Evolutionary conservation across 805 yeast species (phyloP), one percentile per base, ranked within the genome.

Genomic region (Ogataea polymorpha): DNA sequence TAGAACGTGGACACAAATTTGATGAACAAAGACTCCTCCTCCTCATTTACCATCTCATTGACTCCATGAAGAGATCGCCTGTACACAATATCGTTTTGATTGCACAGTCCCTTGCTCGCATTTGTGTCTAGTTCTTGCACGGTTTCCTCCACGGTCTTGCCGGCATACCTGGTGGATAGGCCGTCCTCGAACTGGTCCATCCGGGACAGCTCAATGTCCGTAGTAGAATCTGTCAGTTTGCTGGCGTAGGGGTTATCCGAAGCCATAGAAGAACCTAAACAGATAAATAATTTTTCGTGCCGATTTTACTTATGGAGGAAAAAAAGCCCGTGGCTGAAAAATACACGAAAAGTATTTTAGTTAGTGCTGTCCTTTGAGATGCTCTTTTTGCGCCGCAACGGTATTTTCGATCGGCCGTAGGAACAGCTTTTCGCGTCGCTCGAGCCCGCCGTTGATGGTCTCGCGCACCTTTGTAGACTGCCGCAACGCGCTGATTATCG

Each of bases 1-100:
- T 86, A 81, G 57, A 93, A 93, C 41, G 82, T 87, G 45, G 82
- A 71, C 8, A 88, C 37, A 54, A 93, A 93, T 61, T 86, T 85
- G 66, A 74, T 62, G n/a, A 77, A 44, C 32, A 91, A 56, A 48
- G 72, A 77, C 51, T 90, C 96, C 16, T 82, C 86, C 39, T 87
- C 96, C 14, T 87, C 95, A 3, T 70, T 68, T 6, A 69, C 67
- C 35, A 95, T 72, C 54, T 87, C 97, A 62, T 93, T 93, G 27
- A 74, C 50, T 2, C 99, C 99, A 58, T 87, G 83, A 13, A 80
- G 67, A 16, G 79, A 70, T 52, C 91, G 75, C 52, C 98, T 73
- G 54, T 77, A 75, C 13, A 76, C 63, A 15, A 86, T 79, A 44
- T 90, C 98, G 43, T 80, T 89, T 23, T 69, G 67, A 31, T 82